Evolutionary conservation across 352 stramenopile genomes (phyloP).

Genomic region (Stramenopiles sp.): DNA sequence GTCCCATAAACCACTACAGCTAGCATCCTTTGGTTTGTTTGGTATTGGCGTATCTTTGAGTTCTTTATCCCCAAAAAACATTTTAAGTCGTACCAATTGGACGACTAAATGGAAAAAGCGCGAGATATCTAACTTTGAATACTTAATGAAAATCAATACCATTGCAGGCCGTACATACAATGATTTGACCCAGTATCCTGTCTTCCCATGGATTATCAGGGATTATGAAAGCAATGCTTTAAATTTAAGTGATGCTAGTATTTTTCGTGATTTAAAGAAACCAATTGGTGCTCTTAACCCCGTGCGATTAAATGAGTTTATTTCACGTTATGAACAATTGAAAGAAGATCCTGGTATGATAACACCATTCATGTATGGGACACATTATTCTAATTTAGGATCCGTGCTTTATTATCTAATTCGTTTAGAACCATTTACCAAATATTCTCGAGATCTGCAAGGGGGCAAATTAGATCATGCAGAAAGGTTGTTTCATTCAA

Average conservation of each 20-base stretch:
- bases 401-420: constrained; percentile 97
- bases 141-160: constrained; percentile 85
- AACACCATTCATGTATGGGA: constrained; percentile 38
- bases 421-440: constrained; percentile 91
- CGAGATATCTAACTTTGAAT: constrained; percentile 78
- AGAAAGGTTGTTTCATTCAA: constrained; percentile 69
- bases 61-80: neutral
- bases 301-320: constrained; percentile 58
- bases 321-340: constrained; percentile 42
- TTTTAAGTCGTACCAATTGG: neutral
- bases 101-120: constrained; percentile 42
- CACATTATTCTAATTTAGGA: constrained; percentile 66
- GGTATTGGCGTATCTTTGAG: neutral
- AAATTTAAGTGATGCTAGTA: constrained; percentile 65
- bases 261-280: constrained; percentile 72
- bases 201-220: constrained; percentile 91
- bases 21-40: neutral
- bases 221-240: constrained; percentile 79
- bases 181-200: constrained; percentile 91
- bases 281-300: constrained; percentile 77
- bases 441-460: constrained; percentile 47
- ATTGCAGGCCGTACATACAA: constrained; percentile 84
- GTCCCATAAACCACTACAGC: neutral
- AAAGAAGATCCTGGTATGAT: neutral
- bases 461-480: constrained; percentile 78